Evolutionary conservation across 352 stramenopile species (phyloP).

Genomic region (Phytophthora meadii): DNA sequence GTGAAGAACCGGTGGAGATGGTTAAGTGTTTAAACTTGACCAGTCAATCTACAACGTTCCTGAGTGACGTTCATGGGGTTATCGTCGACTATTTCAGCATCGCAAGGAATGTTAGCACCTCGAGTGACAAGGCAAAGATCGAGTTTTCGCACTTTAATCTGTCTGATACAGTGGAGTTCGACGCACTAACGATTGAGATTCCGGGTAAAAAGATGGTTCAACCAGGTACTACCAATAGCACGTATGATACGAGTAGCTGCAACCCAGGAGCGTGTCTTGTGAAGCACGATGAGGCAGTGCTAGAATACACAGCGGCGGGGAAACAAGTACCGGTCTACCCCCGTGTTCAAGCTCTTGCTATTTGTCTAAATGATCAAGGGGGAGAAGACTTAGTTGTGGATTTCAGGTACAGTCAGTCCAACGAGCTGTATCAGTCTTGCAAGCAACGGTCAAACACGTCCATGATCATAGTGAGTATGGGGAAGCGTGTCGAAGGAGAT

Average conservation of each 20-base stretch:
- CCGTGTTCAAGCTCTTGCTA: slow-evolving; percentile 23
- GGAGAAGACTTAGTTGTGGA: slow-evolving; percentile 6
- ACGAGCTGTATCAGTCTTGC: slow-evolving; percentile 15
- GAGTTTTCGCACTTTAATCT: slow-evolving; percentile 20
- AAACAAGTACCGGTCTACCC: slow-evolving; percentile 7
- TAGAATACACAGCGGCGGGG: slow-evolving; percentile 6
- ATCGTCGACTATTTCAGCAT: slow-evolving; percentile 18
- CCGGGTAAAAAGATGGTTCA: slow-evolving; percentile 19
- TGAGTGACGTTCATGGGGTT: not conserved
- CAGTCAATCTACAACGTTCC: slow-evolving; percentile 1
- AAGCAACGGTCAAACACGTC: slow-evolving; percentile 17
- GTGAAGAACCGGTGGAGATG: too few relatives aligned
- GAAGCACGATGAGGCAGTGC: too few relatives aligned
- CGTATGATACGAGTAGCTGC: not conserved
- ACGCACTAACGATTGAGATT: slow-evolving; percentile 20
- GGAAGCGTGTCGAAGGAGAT: slow-evolving; percentile 22
- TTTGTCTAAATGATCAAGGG: slow-evolving; percentile 17
- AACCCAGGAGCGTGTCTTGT: slow-evolving; percentile 8
- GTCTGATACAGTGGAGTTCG: slow-evolving; percentile 5
- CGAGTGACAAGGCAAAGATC: slow-evolving; percentile 8
- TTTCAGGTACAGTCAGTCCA: not conserved
- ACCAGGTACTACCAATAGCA: not conserved
- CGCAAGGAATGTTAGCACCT: slow-evolving; percentile 6
- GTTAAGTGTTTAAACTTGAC: slow-evolving; percentile 9
- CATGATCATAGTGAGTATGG: slow-evolving; percentile 24